Evolutionary conservation across 1,284 basidiomycete species (phyloP).

Genomic region (Xanthoconium separans): DNA sequence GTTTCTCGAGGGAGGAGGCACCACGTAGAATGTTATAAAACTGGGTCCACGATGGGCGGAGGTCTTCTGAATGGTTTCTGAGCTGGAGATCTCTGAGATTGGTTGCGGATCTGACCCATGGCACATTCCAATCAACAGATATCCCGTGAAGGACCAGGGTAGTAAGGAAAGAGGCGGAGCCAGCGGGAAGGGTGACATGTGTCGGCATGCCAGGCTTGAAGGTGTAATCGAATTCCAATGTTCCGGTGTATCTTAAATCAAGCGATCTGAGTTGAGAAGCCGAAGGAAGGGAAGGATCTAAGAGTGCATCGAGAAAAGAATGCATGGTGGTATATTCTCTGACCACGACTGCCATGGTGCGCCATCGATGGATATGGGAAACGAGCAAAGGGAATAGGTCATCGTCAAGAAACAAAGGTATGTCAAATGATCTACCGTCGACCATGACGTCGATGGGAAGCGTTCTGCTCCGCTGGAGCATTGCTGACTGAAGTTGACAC

Average conservation of each 20-base stretch:
- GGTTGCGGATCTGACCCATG: constrained; percentile 37
- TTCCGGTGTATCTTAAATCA: constrained; percentile 33
- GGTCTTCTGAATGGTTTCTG: constrained; percentile 55
- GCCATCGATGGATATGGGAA: constrained; percentile 54
- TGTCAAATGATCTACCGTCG: no score
- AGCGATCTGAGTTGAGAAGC: constrained; percentile 55
- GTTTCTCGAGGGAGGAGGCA: constrained; percentile 47
- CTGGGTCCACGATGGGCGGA: constrained; percentile 51
- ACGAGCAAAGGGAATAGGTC: constrained; percentile 29
- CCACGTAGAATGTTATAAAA: constrained; percentile 41
- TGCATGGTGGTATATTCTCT: constrained; percentile 47
- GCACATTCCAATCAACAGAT: constrained; percentile 58
- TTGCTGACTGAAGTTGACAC: no score
- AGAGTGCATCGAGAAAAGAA: constrained; percentile 41
- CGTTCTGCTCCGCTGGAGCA: no score
- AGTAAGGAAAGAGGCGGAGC: constrained; percentile 52
- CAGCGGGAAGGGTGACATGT: constrained; percentile 50
- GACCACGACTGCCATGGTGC: constrained; percentile 44
- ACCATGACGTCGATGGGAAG: no score
- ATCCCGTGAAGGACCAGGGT: constrained; percentile 57
- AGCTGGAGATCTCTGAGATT: constrained; percentile 51
- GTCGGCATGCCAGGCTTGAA: constrained; percentile 28
- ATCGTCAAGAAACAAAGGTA: no score
- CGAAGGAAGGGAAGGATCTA: constrained; percentile 33
- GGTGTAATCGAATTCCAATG: no score